Evolutionary conservation across 2,329 filamentous ascomycete species (phyloP).

Genomic region (Claviceps monticola): DNA sequence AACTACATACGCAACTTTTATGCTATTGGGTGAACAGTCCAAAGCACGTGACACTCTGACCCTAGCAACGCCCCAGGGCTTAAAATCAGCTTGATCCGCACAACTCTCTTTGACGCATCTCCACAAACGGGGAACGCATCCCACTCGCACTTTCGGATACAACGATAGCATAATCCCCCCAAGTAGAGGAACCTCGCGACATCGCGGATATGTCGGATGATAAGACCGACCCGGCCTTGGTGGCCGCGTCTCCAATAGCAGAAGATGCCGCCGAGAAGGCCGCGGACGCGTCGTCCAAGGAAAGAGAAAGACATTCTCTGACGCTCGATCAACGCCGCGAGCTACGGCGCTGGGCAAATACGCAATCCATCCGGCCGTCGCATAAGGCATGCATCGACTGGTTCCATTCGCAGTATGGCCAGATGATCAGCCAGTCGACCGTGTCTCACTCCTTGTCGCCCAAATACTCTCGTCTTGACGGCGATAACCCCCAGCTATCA

Average conservation of each 20-base stretch:
- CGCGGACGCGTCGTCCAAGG: conserved; percentile 18
- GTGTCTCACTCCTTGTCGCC: conserved; percentile 48
- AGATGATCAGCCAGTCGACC: conserved; percentile 48
- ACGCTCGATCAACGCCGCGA: conserved; percentile 49
- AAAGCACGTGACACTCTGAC: background rate
- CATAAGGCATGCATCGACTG: conserved; percentile 51
- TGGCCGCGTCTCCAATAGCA: conserved; percentile 15
- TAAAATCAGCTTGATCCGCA: conserved; percentile 12
- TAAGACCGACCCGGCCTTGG: conserved; percentile 25
- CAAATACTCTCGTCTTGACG: conserved; percentile 48
- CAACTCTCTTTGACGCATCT: conserved; percentile 17
- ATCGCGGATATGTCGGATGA: conserved; percentile 19
- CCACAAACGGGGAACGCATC: conserved; percentile 21
- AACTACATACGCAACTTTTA: background rate
- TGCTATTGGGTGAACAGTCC: background rate
- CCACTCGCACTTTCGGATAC: conserved; percentile 22
- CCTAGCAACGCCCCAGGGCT: too few relatives aligned
- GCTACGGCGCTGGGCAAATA: conserved; percentile 44
- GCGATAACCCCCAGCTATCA: conserved; percentile 44
- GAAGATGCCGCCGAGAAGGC: conserved; percentile 13
- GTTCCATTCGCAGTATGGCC: conserved; percentile 44
- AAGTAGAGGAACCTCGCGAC: background rate
- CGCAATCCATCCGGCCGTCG: conserved; percentile 40
- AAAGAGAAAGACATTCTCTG: conserved; percentile 46
- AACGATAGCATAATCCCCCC: conserved; percentile 20